These are phyloP conservation scores for Camellia sinensis DNA, from an alignment of 148 eudicot genomes.

Conservation along the genomic window DNA sequence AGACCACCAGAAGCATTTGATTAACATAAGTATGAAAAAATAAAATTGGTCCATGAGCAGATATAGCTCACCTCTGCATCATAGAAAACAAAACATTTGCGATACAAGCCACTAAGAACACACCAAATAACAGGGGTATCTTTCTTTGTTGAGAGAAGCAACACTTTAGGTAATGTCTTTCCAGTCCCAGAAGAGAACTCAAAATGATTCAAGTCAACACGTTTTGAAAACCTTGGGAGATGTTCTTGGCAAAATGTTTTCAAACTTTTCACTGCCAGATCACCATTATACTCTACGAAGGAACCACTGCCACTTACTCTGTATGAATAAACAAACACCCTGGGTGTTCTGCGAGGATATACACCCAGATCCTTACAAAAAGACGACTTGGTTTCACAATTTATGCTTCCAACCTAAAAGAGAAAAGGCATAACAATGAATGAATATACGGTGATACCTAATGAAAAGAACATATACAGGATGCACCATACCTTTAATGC, in stretches of 20 bases:
- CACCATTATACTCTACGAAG: constrained; percentile 76
- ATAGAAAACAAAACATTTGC: constrained; percentile 41
- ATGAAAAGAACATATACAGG: neutral
- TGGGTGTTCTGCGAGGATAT: constrained; percentile 58
- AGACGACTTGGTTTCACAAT: constrained; percentile 63
- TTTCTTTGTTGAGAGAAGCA: no score
- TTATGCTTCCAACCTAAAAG: constrained; percentile 71
- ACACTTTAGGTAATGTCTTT: no score
- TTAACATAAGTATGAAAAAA: neutral
- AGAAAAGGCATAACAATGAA: constrained; percentile 7
- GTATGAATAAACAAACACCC: constrained; percentile 65
- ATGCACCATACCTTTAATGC: constrained; percentile 57
- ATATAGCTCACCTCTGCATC: constrained; percentile 63
- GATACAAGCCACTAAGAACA: no score
- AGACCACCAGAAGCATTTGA: neutral
- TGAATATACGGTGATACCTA: neutral
- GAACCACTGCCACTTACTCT: constrained; percentile 54
- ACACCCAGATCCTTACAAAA: constrained; percentile 65
- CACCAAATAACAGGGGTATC: no score
- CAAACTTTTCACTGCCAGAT: constrained; percentile 49
- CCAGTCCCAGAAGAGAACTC: no score
- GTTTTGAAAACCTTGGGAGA: constrained; percentile 74
- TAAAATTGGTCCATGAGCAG: neutral
- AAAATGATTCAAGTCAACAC: constrained; percentile 34
- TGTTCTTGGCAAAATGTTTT: constrained; percentile 78